Evolutionary conservation across 768 basidiomycete genomes (phyloP).

Genomic region (Russula sp.): DNA sequence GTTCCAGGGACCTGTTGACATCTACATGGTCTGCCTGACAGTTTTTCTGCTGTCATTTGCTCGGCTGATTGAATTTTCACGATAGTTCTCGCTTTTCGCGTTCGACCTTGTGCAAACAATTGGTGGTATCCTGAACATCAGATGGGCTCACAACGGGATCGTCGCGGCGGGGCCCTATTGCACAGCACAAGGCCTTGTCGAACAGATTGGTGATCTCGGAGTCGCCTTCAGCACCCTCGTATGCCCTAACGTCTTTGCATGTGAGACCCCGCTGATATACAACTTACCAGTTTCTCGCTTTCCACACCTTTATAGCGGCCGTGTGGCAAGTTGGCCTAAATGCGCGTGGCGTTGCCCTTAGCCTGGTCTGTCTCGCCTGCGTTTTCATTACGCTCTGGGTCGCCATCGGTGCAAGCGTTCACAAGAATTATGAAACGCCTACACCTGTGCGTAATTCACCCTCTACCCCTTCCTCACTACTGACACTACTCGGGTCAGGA

Average conservation of each 20-base stretch:
- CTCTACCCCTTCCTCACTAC: not conserved
- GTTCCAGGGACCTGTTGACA: constrained; percentile 41
- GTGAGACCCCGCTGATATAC: constrained; percentile 33
- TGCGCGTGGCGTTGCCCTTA: constrained; percentile 34
- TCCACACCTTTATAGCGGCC: constrained; percentile 43
- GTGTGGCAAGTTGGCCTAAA: constrained; percentile 39
- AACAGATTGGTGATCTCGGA: constrained; percentile 45
- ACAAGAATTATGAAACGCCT: constrained; percentile 36
- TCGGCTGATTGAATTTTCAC: constrained; percentile 27
- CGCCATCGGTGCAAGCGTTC: constrained; percentile 36
- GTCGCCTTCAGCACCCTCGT: constrained; percentile 45
- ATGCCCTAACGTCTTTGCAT: constrained; percentile 16
- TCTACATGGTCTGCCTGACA: constrained; percentile 39
- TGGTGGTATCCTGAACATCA: constrained; percentile 41
- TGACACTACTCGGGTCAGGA: constrained; percentile 29
- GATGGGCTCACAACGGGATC: constrained; percentile 39
- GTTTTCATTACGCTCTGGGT: constrained; percentile 37
- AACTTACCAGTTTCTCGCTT: constrained; percentile 32
- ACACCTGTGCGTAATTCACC: constrained; percentile 36
- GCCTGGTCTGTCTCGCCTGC: constrained; percentile 9
- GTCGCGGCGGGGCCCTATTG: constrained; percentile 40
- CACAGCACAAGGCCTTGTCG: constrained; percentile 42
- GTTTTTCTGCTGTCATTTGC: not conserved
- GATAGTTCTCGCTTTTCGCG: constrained; percentile 32
- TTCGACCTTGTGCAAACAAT: constrained; percentile 42